Evolutionary conservation across 345 rosid species (phyloP).

Genomic region (Bruguiera gymnorhiza): DNA sequence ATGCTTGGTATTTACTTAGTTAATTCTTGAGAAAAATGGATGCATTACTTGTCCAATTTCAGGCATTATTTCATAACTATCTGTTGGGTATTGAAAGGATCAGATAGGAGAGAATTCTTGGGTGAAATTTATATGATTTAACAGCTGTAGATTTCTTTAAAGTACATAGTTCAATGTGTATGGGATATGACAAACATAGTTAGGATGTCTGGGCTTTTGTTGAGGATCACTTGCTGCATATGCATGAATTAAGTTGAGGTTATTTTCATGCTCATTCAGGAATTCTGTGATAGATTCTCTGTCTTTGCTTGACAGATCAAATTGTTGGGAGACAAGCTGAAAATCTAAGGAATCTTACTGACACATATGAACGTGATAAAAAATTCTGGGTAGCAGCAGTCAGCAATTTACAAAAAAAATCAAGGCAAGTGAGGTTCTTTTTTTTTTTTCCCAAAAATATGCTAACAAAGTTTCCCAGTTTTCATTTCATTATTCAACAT

Average conservation of each 20-base stretch:
- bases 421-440: constrained; percentile 39
- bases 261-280: background rate
- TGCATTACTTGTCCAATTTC: background rate
- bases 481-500: background rate
- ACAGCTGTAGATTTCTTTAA: too few relatives aligned
- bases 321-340: constrained; percentile 66
- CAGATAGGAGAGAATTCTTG: background rate
- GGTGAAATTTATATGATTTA: too few relatives aligned
- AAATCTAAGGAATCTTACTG: constrained; percentile 49
- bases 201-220: background rate
- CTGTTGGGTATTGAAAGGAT: background rate
- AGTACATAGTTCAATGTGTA: too few relatives aligned
- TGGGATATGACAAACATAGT: too few relatives aligned
- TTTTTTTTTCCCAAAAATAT: background rate
- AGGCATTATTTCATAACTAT: too few relatives aligned
- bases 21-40: background rate
- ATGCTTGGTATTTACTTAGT: background rate
- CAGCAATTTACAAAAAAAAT: constrained; percentile 52
- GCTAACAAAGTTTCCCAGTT: too few relatives aligned
- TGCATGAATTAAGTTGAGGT: background rate
- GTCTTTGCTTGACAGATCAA: constrained; percentile 44
- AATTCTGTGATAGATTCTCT: background rate
- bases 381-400: constrained; percentile 53
- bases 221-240: background rate
- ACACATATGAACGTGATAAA: constrained; percentile 57